Evolutionary conservation across 768 basidiomycete genomes (phyloP).

Genomic region (Trametes elegans): DNA sequence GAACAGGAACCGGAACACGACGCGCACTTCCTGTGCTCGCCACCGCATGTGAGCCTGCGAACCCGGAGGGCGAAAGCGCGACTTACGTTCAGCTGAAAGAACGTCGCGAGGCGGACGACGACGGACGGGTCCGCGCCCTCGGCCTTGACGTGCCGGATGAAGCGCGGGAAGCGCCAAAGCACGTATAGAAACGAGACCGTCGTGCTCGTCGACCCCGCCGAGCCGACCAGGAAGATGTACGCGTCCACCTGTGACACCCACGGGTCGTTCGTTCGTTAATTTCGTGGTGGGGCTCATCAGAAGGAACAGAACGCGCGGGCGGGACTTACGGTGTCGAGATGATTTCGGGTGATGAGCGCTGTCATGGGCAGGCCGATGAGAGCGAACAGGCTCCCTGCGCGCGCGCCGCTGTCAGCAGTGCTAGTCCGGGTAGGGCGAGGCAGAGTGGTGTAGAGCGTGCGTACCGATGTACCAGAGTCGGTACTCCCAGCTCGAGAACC

Average conservation of each 20-base stretch:
- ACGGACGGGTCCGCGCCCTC: conserved; percentile 76
- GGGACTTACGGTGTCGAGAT: conserved; percentile 55
- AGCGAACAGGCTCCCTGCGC: conserved; percentile 58
- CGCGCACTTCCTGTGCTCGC: conserved; percentile 53
- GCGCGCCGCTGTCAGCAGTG: not conserved
- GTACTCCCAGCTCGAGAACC: conserved; percentile 84
- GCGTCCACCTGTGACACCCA: conserved; percentile 58
- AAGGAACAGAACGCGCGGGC: not conserved
- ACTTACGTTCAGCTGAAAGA: conserved; percentile 77
- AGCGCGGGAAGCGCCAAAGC: conserved; percentile 64
- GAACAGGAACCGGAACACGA: conserved; percentile 75
- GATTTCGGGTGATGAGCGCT: conserved; percentile 52
- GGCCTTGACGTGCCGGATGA: conserved; percentile 65
- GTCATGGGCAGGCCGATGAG: conserved; percentile 73
- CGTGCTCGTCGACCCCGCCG: conserved; percentile 61
- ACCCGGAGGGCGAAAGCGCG: not conserved
- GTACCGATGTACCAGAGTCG: conserved; percentile 67
- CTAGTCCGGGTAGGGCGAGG: too few species aligned
- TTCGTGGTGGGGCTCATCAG: not conserved
- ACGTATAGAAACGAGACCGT: conserved; percentile 73
- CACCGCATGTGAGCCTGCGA: not conserved
- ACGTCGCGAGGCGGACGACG: conserved; percentile 69
- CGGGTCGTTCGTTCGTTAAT: too few species aligned
- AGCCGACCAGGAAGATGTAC: conserved; percentile 76
- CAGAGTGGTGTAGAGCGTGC: too few species aligned